Evolutionary conservation across 305 asterid genomes (phyloP).

Genomic region (Caryopteris hybrid): DNA sequence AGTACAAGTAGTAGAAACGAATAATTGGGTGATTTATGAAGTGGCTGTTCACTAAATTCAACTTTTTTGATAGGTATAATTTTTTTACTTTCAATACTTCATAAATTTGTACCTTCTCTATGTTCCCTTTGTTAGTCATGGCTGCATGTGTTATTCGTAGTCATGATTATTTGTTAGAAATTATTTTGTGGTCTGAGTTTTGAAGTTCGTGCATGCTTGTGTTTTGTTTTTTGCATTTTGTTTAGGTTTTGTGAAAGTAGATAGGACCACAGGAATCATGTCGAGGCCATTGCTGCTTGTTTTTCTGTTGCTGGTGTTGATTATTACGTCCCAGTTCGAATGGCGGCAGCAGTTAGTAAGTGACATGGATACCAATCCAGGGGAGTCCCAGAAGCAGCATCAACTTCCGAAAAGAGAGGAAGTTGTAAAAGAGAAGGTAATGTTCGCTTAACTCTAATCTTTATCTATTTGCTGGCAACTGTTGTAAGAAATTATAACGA

Average conservation of each 20-base stretch:
- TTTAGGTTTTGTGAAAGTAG: slow-evolving; percentile 38
- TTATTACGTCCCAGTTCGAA: slow-evolving; percentile 83
- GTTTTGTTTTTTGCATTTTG: neutral
- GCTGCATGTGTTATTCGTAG: neutral
- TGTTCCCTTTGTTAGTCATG: neutral
- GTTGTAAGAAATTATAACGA: neutral
- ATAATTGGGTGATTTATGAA: neutral
- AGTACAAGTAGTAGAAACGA: slow-evolving; percentile 5
- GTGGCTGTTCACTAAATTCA: neutral
- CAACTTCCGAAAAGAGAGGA: slow-evolving; percentile 67
- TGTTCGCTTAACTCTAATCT: slow-evolving; percentile 1
- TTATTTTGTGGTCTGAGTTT: neutral
- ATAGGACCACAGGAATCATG: slow-evolving; percentile 39
- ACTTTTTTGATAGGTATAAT: neutral
- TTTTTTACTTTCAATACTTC: neutral
- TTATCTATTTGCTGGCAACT: neutral
- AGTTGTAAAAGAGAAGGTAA: slow-evolving; percentile 84
- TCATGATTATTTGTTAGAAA: neutral
- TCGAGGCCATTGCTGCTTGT: slow-evolving; percentile 82
- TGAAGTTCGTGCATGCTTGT: neutral
- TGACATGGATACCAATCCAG: slow-evolving; percentile 57
- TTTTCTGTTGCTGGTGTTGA: slow-evolving; percentile 61
- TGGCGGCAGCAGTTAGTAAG: slow-evolving; percentile 78
- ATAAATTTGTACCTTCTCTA: neutral
- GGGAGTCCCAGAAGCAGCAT: slow-evolving; percentile 67